Percentiles rank a stretch among this genome's conserved stretches.
Evolutionary conservation across 2,329 filamentous ascomycete genomes (phyloP).

Genomic region (Talaromyces sp.): DNA sequence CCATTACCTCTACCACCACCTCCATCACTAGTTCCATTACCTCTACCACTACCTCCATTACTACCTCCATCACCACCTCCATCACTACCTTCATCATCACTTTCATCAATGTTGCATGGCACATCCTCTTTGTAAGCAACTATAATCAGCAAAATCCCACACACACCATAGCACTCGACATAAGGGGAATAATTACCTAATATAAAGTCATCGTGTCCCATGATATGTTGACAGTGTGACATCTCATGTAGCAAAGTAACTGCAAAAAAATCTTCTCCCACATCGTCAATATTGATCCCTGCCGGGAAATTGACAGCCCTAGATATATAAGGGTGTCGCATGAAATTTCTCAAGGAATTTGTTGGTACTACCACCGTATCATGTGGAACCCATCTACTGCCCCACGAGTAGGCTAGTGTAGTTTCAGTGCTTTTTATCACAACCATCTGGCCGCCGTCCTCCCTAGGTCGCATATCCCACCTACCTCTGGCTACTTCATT

Average conservation of each 20-base stretch:
- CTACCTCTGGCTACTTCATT: too few relatives aligned
- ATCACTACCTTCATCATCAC: too few relatives aligned
- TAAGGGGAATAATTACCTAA: background rate
- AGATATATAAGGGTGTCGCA: background rate
- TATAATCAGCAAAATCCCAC: background rate
- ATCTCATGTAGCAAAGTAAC: background rate
- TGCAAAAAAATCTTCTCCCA: background rate
- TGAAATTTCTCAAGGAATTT: accelerated
- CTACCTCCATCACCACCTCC: too few relatives aligned
- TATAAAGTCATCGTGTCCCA: background rate
- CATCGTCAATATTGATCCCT: too few relatives aligned
- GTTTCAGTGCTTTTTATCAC: too few relatives aligned
- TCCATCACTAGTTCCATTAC: too few relatives aligned
- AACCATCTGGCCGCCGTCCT: too few relatives aligned
- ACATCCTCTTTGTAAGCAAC: background rate
- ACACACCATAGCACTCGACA: background rate
- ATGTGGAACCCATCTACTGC: background rate
- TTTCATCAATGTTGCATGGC: background rate
- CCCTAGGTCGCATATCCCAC: background rate
- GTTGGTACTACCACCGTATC: background rate
- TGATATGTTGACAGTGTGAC: background rate
- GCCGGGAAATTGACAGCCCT: too few relatives aligned
- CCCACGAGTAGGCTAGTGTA: background rate
- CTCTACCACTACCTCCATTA: too few relatives aligned
- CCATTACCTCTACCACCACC: too few relatives aligned